Evolutionary conservation across 1,284 basidiomycete species (phyloP).

Genomic region (Malassezia sp.): DNA sequence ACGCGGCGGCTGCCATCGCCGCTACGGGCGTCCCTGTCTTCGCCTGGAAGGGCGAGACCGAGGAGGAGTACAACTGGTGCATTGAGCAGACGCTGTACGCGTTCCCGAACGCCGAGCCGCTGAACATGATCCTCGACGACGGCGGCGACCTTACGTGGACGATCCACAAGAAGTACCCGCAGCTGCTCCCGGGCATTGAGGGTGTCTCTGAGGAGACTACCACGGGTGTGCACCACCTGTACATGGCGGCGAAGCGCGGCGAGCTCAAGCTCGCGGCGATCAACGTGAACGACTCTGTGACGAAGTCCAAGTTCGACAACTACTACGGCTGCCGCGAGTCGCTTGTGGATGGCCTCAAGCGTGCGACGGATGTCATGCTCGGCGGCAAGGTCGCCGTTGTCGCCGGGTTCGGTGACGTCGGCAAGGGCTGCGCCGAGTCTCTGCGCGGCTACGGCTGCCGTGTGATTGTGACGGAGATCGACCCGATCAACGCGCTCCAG

Average conservation of each 20-base stretch:
- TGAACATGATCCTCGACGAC: slow-evolving; percentile 99
- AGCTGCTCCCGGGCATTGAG: slow-evolving; percentile 49
- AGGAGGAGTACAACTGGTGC: slow-evolving; percentile 91
- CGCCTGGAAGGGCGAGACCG: slow-evolving; percentile 99
- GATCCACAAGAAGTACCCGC: slow-evolving; percentile 70
- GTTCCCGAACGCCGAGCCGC: slow-evolving; percentile 63
- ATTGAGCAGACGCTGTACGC: slow-evolving; percentile 87
- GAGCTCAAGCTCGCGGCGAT: slow-evolving; percentile 95
- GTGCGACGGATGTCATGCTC: slow-evolving; percentile 99
- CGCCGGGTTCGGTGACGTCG: slow-evolving; percentile 96
- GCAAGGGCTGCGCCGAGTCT: slow-evolving; percentile 97
- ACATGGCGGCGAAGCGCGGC: slow-evolving; percentile 91
- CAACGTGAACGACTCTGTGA: slow-evolving; percentile 92
- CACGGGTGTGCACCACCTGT: slow-evolving; percentile 97
- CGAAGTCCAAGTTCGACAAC: slow-evolving; percentile 93
- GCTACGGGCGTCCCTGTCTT: slow-evolving; percentile 96
- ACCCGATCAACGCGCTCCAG: slow-evolving; percentile 98
- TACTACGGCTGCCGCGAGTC: slow-evolving; percentile 74
- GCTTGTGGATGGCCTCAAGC: slow-evolving; percentile 99
- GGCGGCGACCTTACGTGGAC: slow-evolving; percentile 91
- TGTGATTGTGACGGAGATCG: slow-evolving; percentile 92
- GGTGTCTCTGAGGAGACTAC: slow-evolving; percentile 99
- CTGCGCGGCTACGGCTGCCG: slow-evolving; percentile 91
- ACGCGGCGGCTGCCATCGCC: slow-evolving; percentile 94
- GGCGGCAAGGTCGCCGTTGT: slow-evolving; percentile 98